These are phyloP conservation scores for Gleditsia sinensis DNA, from an alignment of 306 rosid genomes.

Conservation along the genomic window DNA sequence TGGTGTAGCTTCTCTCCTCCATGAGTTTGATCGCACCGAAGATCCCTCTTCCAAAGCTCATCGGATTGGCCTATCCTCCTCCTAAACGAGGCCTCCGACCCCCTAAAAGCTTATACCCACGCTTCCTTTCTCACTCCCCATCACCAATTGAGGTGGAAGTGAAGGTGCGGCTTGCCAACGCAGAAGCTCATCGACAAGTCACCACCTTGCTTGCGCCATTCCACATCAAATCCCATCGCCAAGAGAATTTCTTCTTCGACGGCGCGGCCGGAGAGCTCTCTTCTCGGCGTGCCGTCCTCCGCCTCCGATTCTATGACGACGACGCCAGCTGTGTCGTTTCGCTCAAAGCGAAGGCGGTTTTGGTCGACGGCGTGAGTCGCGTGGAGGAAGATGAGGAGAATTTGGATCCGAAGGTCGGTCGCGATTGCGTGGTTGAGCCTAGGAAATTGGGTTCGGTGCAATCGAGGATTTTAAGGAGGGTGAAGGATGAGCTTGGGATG, in stretches of 20 bases:
- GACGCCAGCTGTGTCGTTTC: conserved; percentile 64
- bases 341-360: conserved; percentile 77
- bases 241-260: conserved; percentile 86
- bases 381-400: conserved; percentile 95
- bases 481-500: conserved; percentile 69
- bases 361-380: conserved; percentile 79
- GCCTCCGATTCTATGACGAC: conserved; percentile 70
- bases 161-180: conserved; percentile 69
- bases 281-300: conserved; percentile 61
- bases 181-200: conserved; percentile 51
- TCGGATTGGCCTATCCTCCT: conserved; percentile 54
- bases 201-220: conserved; percentile 58
- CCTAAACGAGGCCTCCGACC: too few species aligned
- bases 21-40: conserved; percentile 62
- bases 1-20: conserved; percentile 56
- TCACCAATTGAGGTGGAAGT: conserved; percentile 58
- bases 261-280: conserved; percentile 70
- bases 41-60: conserved; percentile 51
- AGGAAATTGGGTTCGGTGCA: conserved; percentile 50
- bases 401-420: conserved; percentile 56
- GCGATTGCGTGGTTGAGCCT: conserved; percentile 69
- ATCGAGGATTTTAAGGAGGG: conserved; percentile 81
- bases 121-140: conserved; percentile 7
- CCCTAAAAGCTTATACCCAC: too few species aligned
- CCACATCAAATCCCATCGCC: conserved; percentile 62